Evolutionary conservation across 129 eudicot genomes (phyloP).

Genomic region (Lactuca sativa): DNA sequence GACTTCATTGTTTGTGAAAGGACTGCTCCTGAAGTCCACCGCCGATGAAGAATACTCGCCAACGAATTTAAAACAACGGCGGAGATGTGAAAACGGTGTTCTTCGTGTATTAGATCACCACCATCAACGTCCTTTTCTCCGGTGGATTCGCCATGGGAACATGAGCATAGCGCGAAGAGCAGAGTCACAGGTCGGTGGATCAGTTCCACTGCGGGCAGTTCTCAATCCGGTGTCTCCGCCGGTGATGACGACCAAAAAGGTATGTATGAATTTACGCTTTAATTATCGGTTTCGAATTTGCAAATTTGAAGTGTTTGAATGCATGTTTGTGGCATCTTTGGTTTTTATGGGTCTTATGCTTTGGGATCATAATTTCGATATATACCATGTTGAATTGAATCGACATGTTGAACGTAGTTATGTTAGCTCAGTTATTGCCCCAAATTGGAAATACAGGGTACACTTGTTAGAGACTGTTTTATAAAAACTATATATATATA

Average conservation of each 20-base stretch:
- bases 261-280: slow-evolving; percentile 20
- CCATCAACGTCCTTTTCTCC: background rate
- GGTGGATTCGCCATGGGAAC: slow-evolving; percentile 18
- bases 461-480: background rate
- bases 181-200: slow-evolving; percentile 20
- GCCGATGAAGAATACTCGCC: slow-evolving; percentile 29
- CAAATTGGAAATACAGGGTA: background rate
- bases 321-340: background rate
- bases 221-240: slow-evolving; percentile 66
- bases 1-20: slow-evolving; percentile 44
- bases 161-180: slow-evolving; percentile 13
- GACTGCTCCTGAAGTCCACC: slow-evolving; percentile 34
- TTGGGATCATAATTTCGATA: background rate
- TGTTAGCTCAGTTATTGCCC: background rate
- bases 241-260: slow-evolving; percentile 54
- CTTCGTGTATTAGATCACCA: slow-evolving; percentile 19
- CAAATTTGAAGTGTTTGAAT: background rate
- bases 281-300: background rate
- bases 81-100: slow-evolving; percentile 28
- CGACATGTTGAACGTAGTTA: background rate
- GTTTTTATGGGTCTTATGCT: no score
- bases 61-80: slow-evolving; percentile 30
- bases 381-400: background rate
- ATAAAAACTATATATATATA: no score
- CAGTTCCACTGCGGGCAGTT: slow-evolving; percentile 38